A percentile compares a stretch with the other conserved stretches of the same genome.
phyloP scores from a whole-genome alignment of 805 yeast species.

The Saccharomycopsis sp. region DNA sequence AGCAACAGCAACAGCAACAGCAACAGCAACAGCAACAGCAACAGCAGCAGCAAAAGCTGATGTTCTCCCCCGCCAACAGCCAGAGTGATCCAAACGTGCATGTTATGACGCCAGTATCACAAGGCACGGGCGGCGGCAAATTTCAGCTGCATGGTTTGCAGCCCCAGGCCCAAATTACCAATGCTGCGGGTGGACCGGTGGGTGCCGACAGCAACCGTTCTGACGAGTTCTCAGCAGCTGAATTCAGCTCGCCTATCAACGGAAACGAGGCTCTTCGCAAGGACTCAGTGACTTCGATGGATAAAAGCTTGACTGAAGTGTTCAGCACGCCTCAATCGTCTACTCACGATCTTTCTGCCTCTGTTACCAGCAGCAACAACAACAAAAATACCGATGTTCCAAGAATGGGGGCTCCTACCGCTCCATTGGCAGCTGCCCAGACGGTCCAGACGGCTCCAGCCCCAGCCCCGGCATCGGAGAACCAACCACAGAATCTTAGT shows the following conservation, averaged over 20 bases:
- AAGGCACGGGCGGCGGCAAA: too few species aligned
- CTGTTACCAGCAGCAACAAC: constrained; percentile 14
- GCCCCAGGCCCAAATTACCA: not conserved
- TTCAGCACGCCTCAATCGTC: constrained; percentile 17
- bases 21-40: not conserved
- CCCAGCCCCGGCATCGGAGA: not conserved
- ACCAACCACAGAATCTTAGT: constrained; percentile 3
- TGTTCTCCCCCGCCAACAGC: not conserved
- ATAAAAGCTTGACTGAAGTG: constrained; percentile 1
- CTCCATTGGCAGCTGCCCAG: constrained; percentile 11
- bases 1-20: not conserved
- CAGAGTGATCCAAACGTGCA: not conserved
- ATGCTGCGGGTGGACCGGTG: not conserved
- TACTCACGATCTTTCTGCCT: not conserved
- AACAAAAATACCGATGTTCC: constrained; percentile 12
- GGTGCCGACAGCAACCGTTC: not conserved
- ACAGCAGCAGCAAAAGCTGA: not conserved
- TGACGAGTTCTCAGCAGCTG: not conserved
- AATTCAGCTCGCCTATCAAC: constrained; percentile 2
- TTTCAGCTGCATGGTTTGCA: too few species aligned
- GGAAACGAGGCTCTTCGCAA: constrained; percentile 3
- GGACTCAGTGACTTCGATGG: constrained; percentile 10
- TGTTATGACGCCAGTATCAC: not conserved
- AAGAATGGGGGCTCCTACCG: constrained; percentile 6
- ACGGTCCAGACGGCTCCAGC: not conserved